Percentiles rank a stretch among this genome's conserved stretches.
Evolutionary conservation across 306 rosid species (phyloP).

Genomic region (Fragaria ananassa): DNA sequence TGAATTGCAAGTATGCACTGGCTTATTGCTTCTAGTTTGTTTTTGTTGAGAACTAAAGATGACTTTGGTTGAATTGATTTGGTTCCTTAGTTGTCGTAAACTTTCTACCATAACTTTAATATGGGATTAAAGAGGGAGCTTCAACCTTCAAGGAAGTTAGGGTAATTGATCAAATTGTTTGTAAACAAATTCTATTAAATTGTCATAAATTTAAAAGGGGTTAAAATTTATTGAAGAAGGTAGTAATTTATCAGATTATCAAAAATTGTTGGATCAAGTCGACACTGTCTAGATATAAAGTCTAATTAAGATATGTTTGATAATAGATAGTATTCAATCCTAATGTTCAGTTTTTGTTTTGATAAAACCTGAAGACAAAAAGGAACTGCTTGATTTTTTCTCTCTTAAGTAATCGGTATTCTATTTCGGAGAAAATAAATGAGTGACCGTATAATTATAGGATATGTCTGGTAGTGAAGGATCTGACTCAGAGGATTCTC

Average conservation of each 20-base stretch:
- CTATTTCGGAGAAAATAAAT: background rate
- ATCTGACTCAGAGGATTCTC: conserved; percentile 21
- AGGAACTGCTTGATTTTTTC: background rate
- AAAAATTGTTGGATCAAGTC: background rate
- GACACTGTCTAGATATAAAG: background rate
- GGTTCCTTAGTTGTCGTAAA: background rate
- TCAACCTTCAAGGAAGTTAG: background rate
- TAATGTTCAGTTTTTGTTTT: background rate
- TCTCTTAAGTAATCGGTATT: background rate
- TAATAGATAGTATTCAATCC: background rate
- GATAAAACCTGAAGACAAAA: background rate
- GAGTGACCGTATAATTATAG: conserved; percentile 12
- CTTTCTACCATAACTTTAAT: background rate
- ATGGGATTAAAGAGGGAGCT: background rate
- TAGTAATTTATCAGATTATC: background rate
- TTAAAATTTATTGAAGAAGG: background rate
- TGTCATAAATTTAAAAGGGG: background rate
- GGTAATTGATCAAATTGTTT: background rate
- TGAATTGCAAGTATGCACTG: background rate
- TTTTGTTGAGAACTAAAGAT: background rate
- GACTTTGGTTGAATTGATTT: background rate
- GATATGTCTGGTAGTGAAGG: conserved; percentile 17
- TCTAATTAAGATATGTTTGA: background rate
- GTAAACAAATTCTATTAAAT: background rate
- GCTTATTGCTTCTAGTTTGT: background rate